Evolutionary conservation across 2,329 filamentous ascomycete species (phyloP).

Genomic region (Pseudocercospora cruenta): DNA sequence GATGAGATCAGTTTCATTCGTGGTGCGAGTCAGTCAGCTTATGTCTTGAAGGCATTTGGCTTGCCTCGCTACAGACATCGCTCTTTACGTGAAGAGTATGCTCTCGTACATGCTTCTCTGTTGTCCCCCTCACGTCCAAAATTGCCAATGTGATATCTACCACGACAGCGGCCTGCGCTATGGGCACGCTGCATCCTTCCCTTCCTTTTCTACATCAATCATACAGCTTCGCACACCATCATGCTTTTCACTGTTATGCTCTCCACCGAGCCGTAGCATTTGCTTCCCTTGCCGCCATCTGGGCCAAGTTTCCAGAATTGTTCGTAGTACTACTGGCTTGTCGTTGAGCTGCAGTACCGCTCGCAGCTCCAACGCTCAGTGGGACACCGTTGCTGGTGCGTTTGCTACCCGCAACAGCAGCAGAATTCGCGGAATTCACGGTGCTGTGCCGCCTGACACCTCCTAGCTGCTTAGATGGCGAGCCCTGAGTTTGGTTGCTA

Average conservation of each 20-base stretch:
- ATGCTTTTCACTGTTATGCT: constrained; percentile 12
- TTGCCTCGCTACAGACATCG: not conserved
- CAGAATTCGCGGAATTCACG: constrained; percentile 23
- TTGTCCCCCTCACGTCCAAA: not conserved
- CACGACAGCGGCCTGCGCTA: constrained; percentile 6
- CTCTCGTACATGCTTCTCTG: not conserved
- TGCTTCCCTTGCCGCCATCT: constrained; percentile 28
- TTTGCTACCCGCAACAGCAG: constrained; percentile 32
- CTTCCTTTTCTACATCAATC: not conserved
- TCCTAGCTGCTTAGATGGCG: constrained; percentile 28
- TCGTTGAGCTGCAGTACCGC: constrained; percentile 15
- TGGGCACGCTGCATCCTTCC: not conserved
- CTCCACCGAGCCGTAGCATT: constrained; percentile 28
- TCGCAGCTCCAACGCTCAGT: constrained; percentile 7
- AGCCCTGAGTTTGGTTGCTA: constrained; percentile 38
- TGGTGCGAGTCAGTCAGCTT: not conserved
- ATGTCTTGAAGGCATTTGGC: not conserved
- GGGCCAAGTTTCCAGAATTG: constrained; percentile 23
- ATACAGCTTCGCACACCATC: constrained; percentile 1
- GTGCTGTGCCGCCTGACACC: constrained; percentile 31
- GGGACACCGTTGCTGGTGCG: constrained; percentile 25
- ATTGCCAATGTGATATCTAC: not conserved
- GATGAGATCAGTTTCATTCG: not conserved
- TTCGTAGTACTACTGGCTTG: constrained; percentile 20
- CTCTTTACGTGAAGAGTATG: not conserved